Conservation (phyloP, 768 basidiomycete species). For the Pleurotus sapidus region DNA sequence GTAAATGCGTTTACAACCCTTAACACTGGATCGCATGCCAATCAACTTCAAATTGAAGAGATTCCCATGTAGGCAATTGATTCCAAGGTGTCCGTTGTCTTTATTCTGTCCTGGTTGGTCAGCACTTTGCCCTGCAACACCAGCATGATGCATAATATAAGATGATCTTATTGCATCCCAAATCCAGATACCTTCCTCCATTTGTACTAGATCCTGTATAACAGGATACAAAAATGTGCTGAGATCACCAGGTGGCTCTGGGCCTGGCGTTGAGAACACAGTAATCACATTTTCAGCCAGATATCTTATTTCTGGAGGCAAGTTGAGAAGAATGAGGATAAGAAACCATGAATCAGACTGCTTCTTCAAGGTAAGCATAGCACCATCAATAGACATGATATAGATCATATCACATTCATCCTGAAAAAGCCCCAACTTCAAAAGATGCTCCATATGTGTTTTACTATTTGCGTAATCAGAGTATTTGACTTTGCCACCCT, state of each 20-base stretch:
- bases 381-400: slow-evolving; percentile 24
- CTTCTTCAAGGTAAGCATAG: slow-evolving; percentile 30
- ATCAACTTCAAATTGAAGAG: slow-evolving; percentile 21
- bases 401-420: slow-evolving; percentile 20
- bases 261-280: slow-evolving; percentile 22
- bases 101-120: slow-evolving; percentile 33
- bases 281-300: slow-evolving; percentile 16
- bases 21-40: slow-evolving; percentile 21
- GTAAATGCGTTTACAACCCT: slow-evolving; percentile 22
- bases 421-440: slow-evolving; percentile 18
- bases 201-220: slow-evolving; percentile 24
- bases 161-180: slow-evolving; percentile 25
- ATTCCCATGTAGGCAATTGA: slow-evolving; percentile 24
- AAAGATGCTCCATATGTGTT: slow-evolving; percentile 17
- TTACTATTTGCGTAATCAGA: slow-evolving; percentile 23
- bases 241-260: slow-evolving; percentile 23
- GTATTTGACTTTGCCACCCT: slow-evolving; percentile 12
- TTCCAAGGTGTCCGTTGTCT: slow-evolving; percentile 25
- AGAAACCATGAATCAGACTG: slow-evolving; percentile 25
- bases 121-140: slow-evolving; percentile 19
- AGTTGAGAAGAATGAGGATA: slow-evolving; percentile 18
- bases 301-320: slow-evolving; percentile 19
- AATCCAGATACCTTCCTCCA: slow-evolving; percentile 27
- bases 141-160: slow-evolving; percentile 18
- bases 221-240: slow-evolving; percentile 21